Conservation (phyloP, 768 basidiomycete species). For the Collybiopsis confluens region DNA sequence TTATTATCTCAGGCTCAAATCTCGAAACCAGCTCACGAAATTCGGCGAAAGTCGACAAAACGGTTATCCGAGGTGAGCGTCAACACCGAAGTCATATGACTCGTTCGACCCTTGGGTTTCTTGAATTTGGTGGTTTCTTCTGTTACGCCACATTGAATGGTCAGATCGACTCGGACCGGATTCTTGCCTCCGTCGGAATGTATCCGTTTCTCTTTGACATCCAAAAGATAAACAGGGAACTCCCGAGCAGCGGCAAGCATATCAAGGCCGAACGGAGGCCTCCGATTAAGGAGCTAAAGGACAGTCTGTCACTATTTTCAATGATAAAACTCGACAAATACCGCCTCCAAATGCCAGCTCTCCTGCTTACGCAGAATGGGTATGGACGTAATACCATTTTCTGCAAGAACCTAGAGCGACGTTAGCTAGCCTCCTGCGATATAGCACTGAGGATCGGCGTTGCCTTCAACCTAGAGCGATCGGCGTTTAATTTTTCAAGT, state of each 20-base stretch:
- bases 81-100: conserved; percentile 67
- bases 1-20: neutral
- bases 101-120: conserved; percentile 37
- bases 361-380: conserved; percentile 49
- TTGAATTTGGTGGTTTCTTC: conserved; percentile 33
- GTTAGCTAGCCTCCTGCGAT: conserved; percentile 18
- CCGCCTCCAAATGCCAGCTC: conserved; percentile 61
- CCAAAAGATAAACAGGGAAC: conserved; percentile 61
- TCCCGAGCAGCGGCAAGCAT: conserved; percentile 56
- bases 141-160: conserved; percentile 52
- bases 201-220: conserved; percentile 43
- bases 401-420: conserved; percentile 58
- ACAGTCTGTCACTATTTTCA: too few species aligned
- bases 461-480: conserved; percentile 27
- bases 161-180: conserved; percentile 55
- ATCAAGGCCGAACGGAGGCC: conserved; percentile 70
- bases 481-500: neutral
- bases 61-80: conserved; percentile 72
- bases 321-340: too few species aligned
- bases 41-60: conserved; percentile 77
- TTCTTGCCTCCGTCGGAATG: conserved; percentile 39
- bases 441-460: too few species aligned
- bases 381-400: conserved; percentile 67
- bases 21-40: conserved; percentile 44
- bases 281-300: conserved; percentile 67